Percentiles rank a stretch among this genome's conserved stretches.
phyloP scores from a whole-genome alignment of 2,329 filamentous ascomycete species.

The Sporothrix inflata region DNA sequence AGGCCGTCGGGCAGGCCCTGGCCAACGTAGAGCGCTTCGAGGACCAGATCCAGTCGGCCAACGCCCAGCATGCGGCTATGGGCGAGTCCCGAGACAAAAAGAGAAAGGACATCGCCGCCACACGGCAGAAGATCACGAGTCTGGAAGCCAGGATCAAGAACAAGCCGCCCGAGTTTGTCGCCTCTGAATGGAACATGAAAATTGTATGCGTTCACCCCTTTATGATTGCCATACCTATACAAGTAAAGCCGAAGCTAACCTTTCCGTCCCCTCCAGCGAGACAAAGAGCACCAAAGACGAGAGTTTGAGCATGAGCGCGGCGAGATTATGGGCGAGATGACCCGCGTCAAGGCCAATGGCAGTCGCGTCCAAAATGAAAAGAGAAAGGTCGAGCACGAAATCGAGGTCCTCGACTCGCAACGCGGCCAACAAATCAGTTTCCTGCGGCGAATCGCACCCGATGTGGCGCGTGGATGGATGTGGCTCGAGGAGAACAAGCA shows the following conservation, averaged over 20 bases:
- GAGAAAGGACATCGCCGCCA: constrained; percentile 53
- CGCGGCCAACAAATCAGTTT: constrained; percentile 73
- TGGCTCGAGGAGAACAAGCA: constrained; percentile 77
- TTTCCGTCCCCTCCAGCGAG: constrained; percentile 50
- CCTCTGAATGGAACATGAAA: constrained; percentile 69
- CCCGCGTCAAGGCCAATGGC: constrained; percentile 28
- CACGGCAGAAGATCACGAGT: constrained; percentile 61
- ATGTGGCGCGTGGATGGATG: constrained; percentile 72
- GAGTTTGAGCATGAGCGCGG: constrained; percentile 53
- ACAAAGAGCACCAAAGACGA: constrained; percentile 60
- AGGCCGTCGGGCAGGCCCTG: constrained; percentile 50
- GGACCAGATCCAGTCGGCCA: constrained; percentile 49
- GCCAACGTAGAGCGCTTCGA: constrained; percentile 47
- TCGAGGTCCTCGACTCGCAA: constrained; percentile 67
- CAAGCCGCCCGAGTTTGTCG: constrained; percentile 68
- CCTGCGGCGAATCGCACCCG: constrained; percentile 61
- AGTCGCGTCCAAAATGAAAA: constrained; percentile 25
- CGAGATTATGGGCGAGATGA: constrained; percentile 38
- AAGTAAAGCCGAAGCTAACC: constrained; percentile 33
- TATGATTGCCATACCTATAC: background rate
- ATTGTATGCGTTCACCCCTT: constrained; percentile 59
- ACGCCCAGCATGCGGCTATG: constrained; percentile 58
- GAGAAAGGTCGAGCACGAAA: constrained; percentile 40
- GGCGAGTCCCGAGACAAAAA: constrained; percentile 53
- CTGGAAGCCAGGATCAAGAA: constrained; percentile 67